Percentiles rank a stretch among this genome's conserved stretches.
These are phyloP conservation scores for Remersonia thermophila DNA, from an alignment of 2,329 filamentous ascomycete species.

Conservation along the genomic window DNA sequence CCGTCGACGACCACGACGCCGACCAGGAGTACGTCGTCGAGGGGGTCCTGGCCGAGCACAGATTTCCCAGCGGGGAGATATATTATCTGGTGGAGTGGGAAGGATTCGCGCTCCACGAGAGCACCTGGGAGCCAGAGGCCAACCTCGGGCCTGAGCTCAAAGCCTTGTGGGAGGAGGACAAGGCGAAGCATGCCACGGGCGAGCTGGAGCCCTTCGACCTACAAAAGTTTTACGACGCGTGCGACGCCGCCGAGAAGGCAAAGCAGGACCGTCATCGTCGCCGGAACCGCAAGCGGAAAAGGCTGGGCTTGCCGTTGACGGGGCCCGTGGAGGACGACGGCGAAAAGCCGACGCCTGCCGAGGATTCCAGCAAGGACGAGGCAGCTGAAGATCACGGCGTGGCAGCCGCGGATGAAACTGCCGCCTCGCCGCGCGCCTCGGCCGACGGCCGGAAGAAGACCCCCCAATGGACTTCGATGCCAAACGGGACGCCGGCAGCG, in stretches of 20 bases:
- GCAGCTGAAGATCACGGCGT: too few species aligned
- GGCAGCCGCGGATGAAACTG: too few species aligned
- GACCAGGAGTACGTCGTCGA: slow-evolving; percentile 43
- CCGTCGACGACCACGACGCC: slow-evolving; percentile 23
- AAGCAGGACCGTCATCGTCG: slow-evolving; percentile 28
- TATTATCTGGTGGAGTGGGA: slow-evolving; percentile 54
- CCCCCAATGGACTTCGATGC: too few species aligned
- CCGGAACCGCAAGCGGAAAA: slow-evolving; percentile 32
- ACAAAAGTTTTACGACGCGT: slow-evolving; percentile 25
- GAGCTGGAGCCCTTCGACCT: slow-evolving; percentile 27
- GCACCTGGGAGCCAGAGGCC: slow-evolving; percentile 42
- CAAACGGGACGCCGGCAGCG: too few species aligned
- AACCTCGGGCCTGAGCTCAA: slow-evolving; percentile 30
- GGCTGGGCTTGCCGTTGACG: slow-evolving; percentile 24
- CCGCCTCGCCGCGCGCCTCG: too few species aligned
- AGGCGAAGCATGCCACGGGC: slow-evolving; percentile 24
- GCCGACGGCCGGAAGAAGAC: too few species aligned
- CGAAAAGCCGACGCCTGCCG: slow-evolving; percentile 14
- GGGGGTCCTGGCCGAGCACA: slow-evolving; percentile 35
- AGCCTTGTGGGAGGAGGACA: slow-evolving; percentile 31
- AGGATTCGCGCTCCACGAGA: slow-evolving; percentile 42
- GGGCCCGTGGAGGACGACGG: slow-evolving; percentile 7
- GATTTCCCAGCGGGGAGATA: slow-evolving; percentile 20
- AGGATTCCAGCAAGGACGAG: not conserved
- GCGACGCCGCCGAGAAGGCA: slow-evolving; percentile 15